Base-by-base conservation (phyloP, 371 early-diverging fungal genomes). In the Rhizopus arrhizus region DNA sequence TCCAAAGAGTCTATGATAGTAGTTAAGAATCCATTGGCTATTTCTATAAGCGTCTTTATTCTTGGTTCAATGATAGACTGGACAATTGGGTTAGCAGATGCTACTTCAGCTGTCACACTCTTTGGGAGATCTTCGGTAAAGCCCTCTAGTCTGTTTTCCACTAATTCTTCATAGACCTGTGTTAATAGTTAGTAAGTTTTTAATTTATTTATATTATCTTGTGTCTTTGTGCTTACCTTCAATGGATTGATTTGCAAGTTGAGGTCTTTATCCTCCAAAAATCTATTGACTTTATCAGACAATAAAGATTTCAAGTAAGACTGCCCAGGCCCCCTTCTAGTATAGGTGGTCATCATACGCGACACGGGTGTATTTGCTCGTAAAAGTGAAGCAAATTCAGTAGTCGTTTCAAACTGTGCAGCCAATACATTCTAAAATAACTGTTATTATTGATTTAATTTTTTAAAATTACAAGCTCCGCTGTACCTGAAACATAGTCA, bases 271-370 rank as follows among this genome's bases (percentile, higher is more conserved):
- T 60, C 48, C 60, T 89, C 86, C 32, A 94, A 87, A 13, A 96
- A 63, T 33, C 74, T 75, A 56, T 89, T 88, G 60, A 97, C 91
- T 45, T 86, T 85, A 54, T 90, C 88, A 0, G 95, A 88, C 22
- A 97, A 74, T 11, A 94, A 90, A 7, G 85, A 84, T 73, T 95
- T 96, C 46, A 96, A 74, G 62, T 97, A 97, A 22, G 92, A 85
- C 75, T 95, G 95, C 31, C 97, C 97, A n/a, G 95, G 94, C 1
- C 95, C 95, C 52, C 97, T 88, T 48, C 96, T 77, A 0, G 96
- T 95, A 69, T 96, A 97, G 0, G 96, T 95, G 41, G 95, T 96
- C 94, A 97, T 92, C 95, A 96, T 95, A 22, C 97, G 89, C 10
- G 95, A 95, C 5, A 95, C 94, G 5, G 97, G 95, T 9, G 96